Conservation (phyloP, 176 grass and related monocot genomes). For the Juncus inflexus region DNA sequence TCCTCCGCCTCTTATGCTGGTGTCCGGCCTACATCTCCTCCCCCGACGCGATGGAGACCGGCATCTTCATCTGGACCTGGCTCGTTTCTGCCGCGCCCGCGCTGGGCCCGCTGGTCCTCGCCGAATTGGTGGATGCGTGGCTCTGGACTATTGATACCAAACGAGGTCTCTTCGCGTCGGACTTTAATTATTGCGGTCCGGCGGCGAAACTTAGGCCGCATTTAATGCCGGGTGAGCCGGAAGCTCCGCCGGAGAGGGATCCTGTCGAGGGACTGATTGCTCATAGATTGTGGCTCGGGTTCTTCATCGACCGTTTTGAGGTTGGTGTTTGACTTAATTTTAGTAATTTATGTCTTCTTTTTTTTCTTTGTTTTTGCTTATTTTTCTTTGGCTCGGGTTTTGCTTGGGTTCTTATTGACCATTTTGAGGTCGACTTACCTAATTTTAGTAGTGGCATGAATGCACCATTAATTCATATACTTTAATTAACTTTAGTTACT, state of each 20-base stretch:
- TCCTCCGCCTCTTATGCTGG: constrained; percentile 94
- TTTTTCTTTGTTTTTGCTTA: not conserved
- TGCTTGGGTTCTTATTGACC: no score
- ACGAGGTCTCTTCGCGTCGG: constrained; percentile 88
- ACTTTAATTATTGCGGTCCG: constrained; percentile 91
- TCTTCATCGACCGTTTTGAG: constrained; percentile 98
- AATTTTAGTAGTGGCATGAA: not conserved
- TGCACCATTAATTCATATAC: not conserved
- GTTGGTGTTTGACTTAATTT: constrained; percentile 43
- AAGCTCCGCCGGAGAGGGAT: constrained; percentile 75
- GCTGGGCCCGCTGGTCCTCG: constrained; percentile 83
- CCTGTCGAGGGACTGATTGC: constrained; percentile 92
- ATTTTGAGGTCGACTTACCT: no score
- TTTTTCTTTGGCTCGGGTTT: no score
- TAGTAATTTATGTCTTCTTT: constrained; percentile 35
- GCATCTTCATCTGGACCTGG: constrained; percentile 99
- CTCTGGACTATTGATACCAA: constrained; percentile 99
- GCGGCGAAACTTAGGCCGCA: constrained; percentile 96
- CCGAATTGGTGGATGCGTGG: constrained; percentile 99
- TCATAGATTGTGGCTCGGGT: constrained; percentile 96
- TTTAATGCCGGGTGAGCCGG: constrained; percentile 91
- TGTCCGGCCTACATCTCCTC: constrained; percentile 99
- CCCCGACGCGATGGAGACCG: constrained; percentile 95
- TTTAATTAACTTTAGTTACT: not conserved
- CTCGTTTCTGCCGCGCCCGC: constrained; percentile 91